Percentiles rank a stretch among this genome's conserved stretches.
Conservation (phyloP, 768 basidiomycete genomes). For the Hemileccinum impolitum region DNA sequence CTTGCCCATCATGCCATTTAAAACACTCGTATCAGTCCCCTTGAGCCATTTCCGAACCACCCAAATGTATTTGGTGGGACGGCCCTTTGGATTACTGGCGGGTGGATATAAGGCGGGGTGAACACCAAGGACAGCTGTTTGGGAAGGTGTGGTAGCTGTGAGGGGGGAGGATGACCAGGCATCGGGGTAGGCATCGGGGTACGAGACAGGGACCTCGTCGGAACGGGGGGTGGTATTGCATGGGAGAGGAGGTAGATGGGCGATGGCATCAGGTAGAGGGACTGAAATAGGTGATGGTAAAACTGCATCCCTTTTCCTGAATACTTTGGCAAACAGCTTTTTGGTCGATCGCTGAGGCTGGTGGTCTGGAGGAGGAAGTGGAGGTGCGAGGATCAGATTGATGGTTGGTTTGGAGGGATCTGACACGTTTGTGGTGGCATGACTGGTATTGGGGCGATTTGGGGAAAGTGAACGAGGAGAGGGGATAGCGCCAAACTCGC, state of each 20-base stretch:
- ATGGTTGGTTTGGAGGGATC: slow-evolving; percentile 7
- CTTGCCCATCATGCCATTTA: slow-evolving; percentile 44
- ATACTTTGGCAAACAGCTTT: slow-evolving; percentile 65
- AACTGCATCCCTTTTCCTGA: slow-evolving; percentile 50
- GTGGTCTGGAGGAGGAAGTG: slow-evolving; percentile 11
- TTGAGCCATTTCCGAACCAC: slow-evolving; percentile 75
- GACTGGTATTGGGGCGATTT: slow-evolving; percentile 1
- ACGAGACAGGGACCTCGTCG: slow-evolving; percentile 16
- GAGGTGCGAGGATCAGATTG: slow-evolving; percentile 16
- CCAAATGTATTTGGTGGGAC: slow-evolving; percentile 65
- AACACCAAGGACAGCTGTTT: slow-evolving; percentile 60
- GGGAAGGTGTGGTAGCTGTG: slow-evolving; percentile 24
- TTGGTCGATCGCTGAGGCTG: slow-evolving; percentile 46
- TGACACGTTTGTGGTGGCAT: not conserved
- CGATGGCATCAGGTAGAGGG: slow-evolving; percentile 23
- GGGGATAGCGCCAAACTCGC: slow-evolving; percentile 19
- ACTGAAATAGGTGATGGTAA: slow-evolving; percentile 20
- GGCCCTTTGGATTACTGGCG: slow-evolving; percentile 33
- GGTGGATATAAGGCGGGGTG: slow-evolving; percentile 62
- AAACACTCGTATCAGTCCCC: slow-evolving; percentile 41
- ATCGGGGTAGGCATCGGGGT: slow-evolving; percentile 13
- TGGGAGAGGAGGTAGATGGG: slow-evolving; percentile 20
- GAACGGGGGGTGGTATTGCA: slow-evolving; percentile 6
- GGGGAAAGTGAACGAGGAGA: slow-evolving; percentile 13
- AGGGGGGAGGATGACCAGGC: slow-evolving; percentile 8